Base-by-base conservation (phyloP, 805 yeast genomes). In the Kodamaea fukazawae region DNA sequence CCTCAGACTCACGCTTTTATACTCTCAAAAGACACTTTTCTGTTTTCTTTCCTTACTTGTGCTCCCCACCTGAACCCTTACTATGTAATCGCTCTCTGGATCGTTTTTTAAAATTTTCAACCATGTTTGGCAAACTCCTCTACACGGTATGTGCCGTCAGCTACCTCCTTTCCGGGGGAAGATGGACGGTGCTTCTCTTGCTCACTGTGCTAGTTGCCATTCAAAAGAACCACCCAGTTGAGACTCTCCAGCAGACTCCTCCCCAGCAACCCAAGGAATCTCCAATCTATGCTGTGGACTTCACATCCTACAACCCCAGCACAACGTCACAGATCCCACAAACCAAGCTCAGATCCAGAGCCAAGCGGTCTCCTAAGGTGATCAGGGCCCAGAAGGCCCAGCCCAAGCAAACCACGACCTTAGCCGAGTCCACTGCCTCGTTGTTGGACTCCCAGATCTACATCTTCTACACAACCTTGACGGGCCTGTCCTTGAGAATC, bases 391-490 rank as follows among this genome's bases (percentile, higher is more conserved):
- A 27, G 13, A 29, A 29, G 17, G 27, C 26, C 10, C 25, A 14
- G 10, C 55, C 75, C 40, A 60, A 72, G 1, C 61, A 71, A 18
- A 69, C 80, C 0, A 8, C 23, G 5, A 8, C 23, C 5, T 20
- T 20, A 20, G 23, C 23, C 5, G 55, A 60, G 14, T 55, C 66
- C 3, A 56, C 69, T 4, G 60, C 61, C 13, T 60, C 69, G 15
- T 57, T 78, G 29, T 48, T 71, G 20, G 75, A 75, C 20, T 75
- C 88, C 1, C 80, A 81, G 40, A 66, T 83, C 28, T 71, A 75
- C 43, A 75, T 89, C 3, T 86, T 89, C 51, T 89, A 85, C 61
- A 83, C 96, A 7, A 83, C 96, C 0, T 65, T 89, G 43, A 90
- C 96, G 3, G 96, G 96, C 8, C 69, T 95, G 0, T 76, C 95